Evolutionary conservation across 106 monocot species (phyloP).

Genomic region (Agapanthus africanus): DNA sequence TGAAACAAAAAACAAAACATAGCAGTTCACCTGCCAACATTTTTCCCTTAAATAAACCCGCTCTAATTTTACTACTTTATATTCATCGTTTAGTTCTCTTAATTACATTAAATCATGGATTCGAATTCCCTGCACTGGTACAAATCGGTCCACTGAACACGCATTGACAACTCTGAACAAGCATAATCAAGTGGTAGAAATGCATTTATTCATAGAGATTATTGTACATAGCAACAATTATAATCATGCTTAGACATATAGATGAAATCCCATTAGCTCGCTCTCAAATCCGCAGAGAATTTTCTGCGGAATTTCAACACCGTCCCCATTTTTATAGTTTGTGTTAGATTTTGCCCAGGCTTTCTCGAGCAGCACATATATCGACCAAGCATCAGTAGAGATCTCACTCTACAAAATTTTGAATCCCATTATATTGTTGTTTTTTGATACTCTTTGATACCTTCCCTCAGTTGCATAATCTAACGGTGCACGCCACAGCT

Average conservation of each 20-base stretch:
- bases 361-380: neutral
- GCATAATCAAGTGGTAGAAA: neutral
- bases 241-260: neutral
- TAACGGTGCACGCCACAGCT: constrained; percentile 25
- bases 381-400: neutral
- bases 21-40: constrained; percentile 4
- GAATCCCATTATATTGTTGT: neutral
- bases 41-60: neutral
- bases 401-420: neutral
- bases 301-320: neutral
- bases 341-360: neutral
- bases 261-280: neutral
- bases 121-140: no score
- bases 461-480: constrained; percentile 16
- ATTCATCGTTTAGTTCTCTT: no score
- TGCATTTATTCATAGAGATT: neutral
- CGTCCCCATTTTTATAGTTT: neutral
- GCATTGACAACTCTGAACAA: neutral
- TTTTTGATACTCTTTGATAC: neutral
- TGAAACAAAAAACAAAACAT: no score
- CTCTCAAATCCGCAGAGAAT: neutral
- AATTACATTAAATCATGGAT: no score
- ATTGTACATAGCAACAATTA: neutral
- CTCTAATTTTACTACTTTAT: no score
- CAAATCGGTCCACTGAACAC: no score